Evolutionary conservation across 192 early-diverging fungal genomes (phyloP), one percentile per base, ranked within the genome.

Genomic region (Linnemannia zychae): DNA sequence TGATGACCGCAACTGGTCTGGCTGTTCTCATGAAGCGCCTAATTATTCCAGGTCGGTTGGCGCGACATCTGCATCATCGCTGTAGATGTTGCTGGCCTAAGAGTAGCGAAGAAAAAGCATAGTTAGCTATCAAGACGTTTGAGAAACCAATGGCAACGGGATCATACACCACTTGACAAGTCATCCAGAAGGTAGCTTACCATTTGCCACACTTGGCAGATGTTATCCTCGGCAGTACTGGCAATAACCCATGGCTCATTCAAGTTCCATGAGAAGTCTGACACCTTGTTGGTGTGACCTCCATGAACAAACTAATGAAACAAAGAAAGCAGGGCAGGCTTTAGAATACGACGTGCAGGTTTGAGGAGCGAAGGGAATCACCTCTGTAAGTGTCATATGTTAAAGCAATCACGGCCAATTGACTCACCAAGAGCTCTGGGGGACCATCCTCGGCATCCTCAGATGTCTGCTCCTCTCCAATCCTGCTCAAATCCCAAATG

Each of bases 131-230:
- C 9, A 40, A 22, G 16, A 2, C 36, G 1, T n/a, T 50, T 1
- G 20, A 7, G 12, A 13, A 69, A 0, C 24, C 18, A 71, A 68
- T 24, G 24, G 37, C 28, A 76, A 6, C 57, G n/a, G 12, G 28
- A 28, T 13, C 28, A 2, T 0, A 6, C 38, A 47, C 1, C 16
- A 12, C 4, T 11, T 69, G 22, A 13, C 18, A 22, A 9, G 13
- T 17, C 11, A 49, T 4, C 17, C 18, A 65, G 22, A 33, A 3
- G 28, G 28, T 9, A 48, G 49, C 89, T 91, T 87, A 95, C 97
- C 95, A 98, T 98, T 90, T 99, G 97, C 98, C 98, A 99, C 7
- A 98, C 95, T 93, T 99, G 98, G 67, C 96, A 93, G 66, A 99
- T 96, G 78, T 99, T 99, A 82, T 99, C 98, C 81, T 99, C 98